Conservation (phyloP, 2,329 filamentous ascomycete genomes). For the Helotiales sp. region DNA sequence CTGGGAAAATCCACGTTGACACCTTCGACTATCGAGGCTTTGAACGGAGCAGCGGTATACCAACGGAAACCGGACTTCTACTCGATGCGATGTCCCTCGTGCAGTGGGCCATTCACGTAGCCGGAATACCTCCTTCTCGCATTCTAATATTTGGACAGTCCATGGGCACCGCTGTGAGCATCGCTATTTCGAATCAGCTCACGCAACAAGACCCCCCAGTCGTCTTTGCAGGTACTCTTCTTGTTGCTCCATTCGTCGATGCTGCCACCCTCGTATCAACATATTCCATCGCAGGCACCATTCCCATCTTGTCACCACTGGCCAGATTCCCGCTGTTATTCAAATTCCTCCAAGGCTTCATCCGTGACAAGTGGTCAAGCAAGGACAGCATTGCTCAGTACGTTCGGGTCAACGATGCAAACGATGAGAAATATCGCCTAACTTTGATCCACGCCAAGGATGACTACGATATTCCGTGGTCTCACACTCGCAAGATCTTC, state of each 20-base stretch:
- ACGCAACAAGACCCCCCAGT: conserved; percentile 37
- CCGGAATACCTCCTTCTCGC: conserved; percentile 66
- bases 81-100: conserved; percentile 74
- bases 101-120: conserved; percentile 66
- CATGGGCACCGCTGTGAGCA: conserved; percentile 79
- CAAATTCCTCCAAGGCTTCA: conserved; percentile 46
- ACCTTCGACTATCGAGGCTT: conserved; percentile 90
- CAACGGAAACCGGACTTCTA: conserved; percentile 77
- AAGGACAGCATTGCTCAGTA: conserved; percentile 49
- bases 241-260: conserved; percentile 58
- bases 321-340: conserved; percentile 54
- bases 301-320: conserved; percentile 79
- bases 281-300: conserved; percentile 57
- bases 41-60: conserved; percentile 72
- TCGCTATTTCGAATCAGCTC: conserved; percentile 64
- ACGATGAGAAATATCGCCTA: conserved; percentile 47
- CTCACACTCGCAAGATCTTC: conserved; percentile 65
- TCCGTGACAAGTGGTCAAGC: conserved; percentile 51
- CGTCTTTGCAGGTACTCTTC: conserved; percentile 53
- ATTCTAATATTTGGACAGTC: conserved; percentile 84
- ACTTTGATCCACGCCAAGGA: conserved; percentile 77
- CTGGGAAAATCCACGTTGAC: conserved; percentile 70
- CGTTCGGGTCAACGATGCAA: conserved; percentile 40
- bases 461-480: conserved; percentile 78
- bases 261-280: conserved; percentile 53